phyloP scores from a whole-genome alignment of 495 filamentous ascomycete genomes.

The Evernia prunastri region DNA sequence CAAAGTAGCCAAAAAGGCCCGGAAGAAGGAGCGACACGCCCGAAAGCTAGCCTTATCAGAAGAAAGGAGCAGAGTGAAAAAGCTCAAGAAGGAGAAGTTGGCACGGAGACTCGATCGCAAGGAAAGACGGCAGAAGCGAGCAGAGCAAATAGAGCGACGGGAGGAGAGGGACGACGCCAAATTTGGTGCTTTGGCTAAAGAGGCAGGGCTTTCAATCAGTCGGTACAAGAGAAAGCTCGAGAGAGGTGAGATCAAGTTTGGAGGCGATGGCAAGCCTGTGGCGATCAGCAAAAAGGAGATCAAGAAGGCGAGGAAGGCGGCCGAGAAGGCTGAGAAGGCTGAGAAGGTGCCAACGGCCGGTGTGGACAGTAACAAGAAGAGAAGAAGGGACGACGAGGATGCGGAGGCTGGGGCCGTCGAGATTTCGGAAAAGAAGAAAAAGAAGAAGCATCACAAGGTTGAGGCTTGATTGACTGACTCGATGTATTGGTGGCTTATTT shows the following conservation, averaged over 20 bases:
- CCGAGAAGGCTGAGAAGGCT: slow-evolving; percentile 48
- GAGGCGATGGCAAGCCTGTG: slow-evolving; percentile 50
- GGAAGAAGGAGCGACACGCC: slow-evolving; percentile 31
- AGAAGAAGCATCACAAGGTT: slow-evolving; percentile 37
- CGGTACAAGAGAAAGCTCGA: slow-evolving; percentile 67
- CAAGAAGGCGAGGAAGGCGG: slow-evolving; percentile 66
- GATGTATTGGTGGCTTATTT: not conserved
- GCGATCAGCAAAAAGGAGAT: slow-evolving; percentile 67
- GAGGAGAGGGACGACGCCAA: slow-evolving; percentile 48
- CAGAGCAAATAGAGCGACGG: slow-evolving; percentile 37
- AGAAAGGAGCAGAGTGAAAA: slow-evolving; percentile 40
- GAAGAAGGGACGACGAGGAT: slow-evolving; percentile 46
- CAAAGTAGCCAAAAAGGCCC: slow-evolving; percentile 31
- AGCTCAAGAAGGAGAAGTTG: slow-evolving; percentile 41
- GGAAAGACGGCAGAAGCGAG: slow-evolving; percentile 41
- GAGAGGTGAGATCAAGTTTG: slow-evolving; percentile 58
- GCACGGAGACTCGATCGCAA: slow-evolving; percentile 32
- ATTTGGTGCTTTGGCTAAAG: slow-evolving; percentile 49
- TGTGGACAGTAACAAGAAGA: slow-evolving; percentile 42
- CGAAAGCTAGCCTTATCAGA: slow-evolving; percentile 33
- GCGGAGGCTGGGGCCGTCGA: slow-evolving; percentile 33
- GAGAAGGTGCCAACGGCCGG: slow-evolving; percentile 31
- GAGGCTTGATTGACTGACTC: slow-evolving; percentile 3
- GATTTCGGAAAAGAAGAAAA: slow-evolving; percentile 50
- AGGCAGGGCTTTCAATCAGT: slow-evolving; percentile 58